Base-by-base conservation (phyloP, 306 rosid species). In the Arachis hypogaea region DNA sequence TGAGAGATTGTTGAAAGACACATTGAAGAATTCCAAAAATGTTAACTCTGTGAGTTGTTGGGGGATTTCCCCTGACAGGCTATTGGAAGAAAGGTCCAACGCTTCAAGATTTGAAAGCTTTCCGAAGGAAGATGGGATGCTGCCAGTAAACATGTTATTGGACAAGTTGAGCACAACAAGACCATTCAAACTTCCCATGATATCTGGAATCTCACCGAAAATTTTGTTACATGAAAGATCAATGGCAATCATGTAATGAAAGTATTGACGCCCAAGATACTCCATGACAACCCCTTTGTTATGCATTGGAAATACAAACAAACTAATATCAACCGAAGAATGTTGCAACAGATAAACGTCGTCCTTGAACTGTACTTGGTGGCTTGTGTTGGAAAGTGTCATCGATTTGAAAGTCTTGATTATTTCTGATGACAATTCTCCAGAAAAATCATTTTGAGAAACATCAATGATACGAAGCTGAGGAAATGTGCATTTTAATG, bases 401-500 rank as follows among this genome's bases (percentile, higher is more conserved):
- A 52, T 74, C 45, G 56, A 42, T 12, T 30, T 18, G 72, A 51
- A 55, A 11, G 7, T 41, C 11, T 65, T n/a, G 7, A 65, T 5
- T n/a, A 50, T 6, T 7, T 43, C 55, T 3, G 43, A n/a, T 41
- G 58, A 2, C 54, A 49, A 49, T 9, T 49, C 11, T 49, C 54
- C 54, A 49, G 54, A 49, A 14, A 49, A 49, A 12, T 50, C 18
- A 63, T 75, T 80, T 29, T 14, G 60, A 16, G 84, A 81, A 66
- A 81, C 60, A 29, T 71, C 78, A 65, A 71, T 64, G 75, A 81
- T 51, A 47, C 76, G 81, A 45, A 49, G 2, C 54, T 11, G 10
- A 2, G 54, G 54, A 49, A 49, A 49, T 49, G 14, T 8, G 54
- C 16, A 51, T 22, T 0, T 22, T 22, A 22, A 22, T 22, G 28